Evolutionary conservation across 73 alveolate species (phyloP).

Genomic region (Paramecium bursaria): DNA sequence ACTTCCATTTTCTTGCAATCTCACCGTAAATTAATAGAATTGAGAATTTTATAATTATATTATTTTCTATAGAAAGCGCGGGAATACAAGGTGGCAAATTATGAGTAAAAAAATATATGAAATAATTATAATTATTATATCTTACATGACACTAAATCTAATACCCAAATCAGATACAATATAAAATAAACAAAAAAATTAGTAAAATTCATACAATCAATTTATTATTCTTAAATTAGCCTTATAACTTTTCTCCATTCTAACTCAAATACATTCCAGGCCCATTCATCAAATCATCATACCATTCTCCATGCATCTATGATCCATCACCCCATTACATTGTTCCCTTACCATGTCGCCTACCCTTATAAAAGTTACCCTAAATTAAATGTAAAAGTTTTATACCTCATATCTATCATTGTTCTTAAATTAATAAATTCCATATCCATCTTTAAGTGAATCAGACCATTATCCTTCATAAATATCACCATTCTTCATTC

Average conservation of each 20-base stretch:
- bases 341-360: slow-evolving; percentile 57
- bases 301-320: slow-evolving; percentile 51
- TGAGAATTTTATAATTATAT: too few relatives aligned
- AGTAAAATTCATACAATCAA: not conserved
- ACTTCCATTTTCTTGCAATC: too few relatives aligned
- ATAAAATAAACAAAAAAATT: not conserved
- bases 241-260: slow-evolving; percentile 65
- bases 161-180: too few relatives aligned
- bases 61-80: too few relatives aligned
- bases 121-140: too few relatives aligned
- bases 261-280: slow-evolving; percentile 36
- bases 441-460: slow-evolving; percentile 31
- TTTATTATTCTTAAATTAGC: slow-evolving; percentile 47
- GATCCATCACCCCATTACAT: slow-evolving; percentile 36
- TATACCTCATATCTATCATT: slow-evolving; percentile 51
- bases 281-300: slow-evolving; percentile 68
- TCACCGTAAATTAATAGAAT: too few relatives aligned
- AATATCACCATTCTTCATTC: slow-evolving; percentile 66
- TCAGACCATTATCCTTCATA: slow-evolving; percentile 68
- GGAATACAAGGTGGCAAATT: too few relatives aligned
- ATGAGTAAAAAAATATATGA: too few relatives aligned
- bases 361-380: slow-evolving; percentile 43
- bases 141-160: too few relatives aligned
- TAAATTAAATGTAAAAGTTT: not conserved
- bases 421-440: not conserved